A percentile compares a stretch with the other conserved stretches of the same genome.
phyloP scores from a whole-genome alignment of 495 filamentous ascomycete species.

The Aspergillus incahuasiensis region DNA sequence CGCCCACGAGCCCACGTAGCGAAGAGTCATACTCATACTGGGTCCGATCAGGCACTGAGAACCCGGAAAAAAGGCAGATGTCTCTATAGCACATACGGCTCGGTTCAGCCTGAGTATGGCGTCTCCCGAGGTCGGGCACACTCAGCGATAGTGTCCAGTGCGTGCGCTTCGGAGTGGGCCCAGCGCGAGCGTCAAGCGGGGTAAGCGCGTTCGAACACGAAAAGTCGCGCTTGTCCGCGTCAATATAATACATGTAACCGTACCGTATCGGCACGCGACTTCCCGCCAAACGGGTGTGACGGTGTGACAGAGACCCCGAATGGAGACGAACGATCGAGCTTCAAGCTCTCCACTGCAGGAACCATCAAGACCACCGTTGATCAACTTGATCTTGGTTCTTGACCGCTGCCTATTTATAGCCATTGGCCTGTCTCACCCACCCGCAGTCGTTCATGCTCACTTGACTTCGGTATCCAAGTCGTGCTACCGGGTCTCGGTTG shows the following conservation, averaged over 20 bases:
- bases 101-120: background rate
- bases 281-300: background rate
- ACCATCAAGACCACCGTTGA: background rate
- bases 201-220: slow-evolving; percentile 21
- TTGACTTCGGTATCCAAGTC: background rate
- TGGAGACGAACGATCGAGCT: background rate
- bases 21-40: background rate
- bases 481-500: background rate
- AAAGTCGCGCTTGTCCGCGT: slow-evolving; percentile 21
- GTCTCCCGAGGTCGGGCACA: too few relatives aligned
- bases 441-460: slow-evolving; percentile 14
- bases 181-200: slow-evolving; percentile 21
- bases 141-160: too few relatives aligned
- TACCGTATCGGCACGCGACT: slow-evolving; percentile 1
- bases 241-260: slow-evolving; percentile 6
- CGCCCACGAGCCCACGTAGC: background rate
- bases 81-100: background rate
- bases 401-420: slow-evolving; percentile 4
- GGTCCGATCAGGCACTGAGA: background rate
- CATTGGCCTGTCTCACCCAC: background rate
- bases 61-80: background rate
- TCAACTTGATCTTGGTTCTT: background rate
- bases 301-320: background rate
- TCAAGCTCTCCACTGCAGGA: slow-evolving; percentile 1
- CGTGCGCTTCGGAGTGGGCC: background rate